These are phyloP conservation scores for Fusarium xylarioides DNA, from an alignment of 2,329 filamentous ascomycete species.

Conservation along the genomic window DNA sequence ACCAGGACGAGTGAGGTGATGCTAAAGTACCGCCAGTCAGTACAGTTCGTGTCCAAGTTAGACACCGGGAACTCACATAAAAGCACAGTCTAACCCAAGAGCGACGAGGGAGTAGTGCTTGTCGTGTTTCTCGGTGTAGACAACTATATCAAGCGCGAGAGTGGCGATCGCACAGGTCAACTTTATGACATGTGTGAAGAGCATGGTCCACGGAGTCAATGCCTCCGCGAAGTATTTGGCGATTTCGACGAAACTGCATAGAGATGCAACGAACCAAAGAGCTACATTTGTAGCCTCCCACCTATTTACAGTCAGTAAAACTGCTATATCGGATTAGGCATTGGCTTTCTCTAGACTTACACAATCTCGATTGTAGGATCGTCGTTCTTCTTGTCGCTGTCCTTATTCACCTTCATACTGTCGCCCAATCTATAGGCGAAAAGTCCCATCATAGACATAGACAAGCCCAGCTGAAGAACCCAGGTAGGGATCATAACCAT, in stretches of 20 bases:
- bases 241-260: conserved; percentile 59
- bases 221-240: conserved; percentile 58
- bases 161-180: conserved; percentile 56
- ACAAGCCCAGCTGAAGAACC: conserved; percentile 57
- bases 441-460: conserved; percentile 59
- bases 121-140: conserved; percentile 57
- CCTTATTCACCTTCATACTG: conserved; percentile 55
- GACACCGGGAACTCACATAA: conserved; percentile 55
- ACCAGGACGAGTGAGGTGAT: conserved; percentile 54
- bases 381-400: conserved; percentile 50
- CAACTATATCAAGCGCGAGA: conserved; percentile 60
- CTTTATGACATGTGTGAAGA: conserved; percentile 62
- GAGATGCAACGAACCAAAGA: conserved; percentile 57
- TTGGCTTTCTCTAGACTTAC: conserved; percentile 50
- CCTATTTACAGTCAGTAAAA: conserved; percentile 44
- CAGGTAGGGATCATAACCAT: conserved; percentile 60
- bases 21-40: conserved; percentile 14
- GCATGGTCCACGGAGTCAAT: conserved; percentile 63
- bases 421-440: conserved; percentile 63
- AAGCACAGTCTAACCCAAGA: conserved; percentile 56
- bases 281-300: conserved; percentile 64
- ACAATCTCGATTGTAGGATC: conserved; percentile 58
- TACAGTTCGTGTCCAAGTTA: not conserved
- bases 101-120: conserved; percentile 59
- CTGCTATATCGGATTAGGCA: not conserved